Evolutionary conservation across 148 eudicot species (phyloP).

Genomic region (Pharnaceum exiguum): DNA sequence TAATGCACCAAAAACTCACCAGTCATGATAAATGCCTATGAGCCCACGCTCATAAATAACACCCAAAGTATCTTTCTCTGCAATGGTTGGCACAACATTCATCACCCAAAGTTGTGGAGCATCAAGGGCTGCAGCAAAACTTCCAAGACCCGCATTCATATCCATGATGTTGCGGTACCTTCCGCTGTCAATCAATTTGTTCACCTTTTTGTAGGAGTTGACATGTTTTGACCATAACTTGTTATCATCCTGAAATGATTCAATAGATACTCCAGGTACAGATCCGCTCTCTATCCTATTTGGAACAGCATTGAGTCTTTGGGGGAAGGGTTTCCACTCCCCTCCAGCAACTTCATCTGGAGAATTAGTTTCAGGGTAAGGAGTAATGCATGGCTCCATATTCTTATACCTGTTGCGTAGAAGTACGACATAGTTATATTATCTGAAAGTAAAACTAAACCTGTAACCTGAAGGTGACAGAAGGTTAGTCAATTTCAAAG

Average conservation of each 20-base stretch:
- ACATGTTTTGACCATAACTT: constrained; percentile 42
- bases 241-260: constrained; percentile 34
- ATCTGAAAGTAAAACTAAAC: not conserved
- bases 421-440: not conserved
- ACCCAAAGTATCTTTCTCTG: constrained; percentile 41
- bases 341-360: constrained; percentile 44
- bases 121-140: constrained; percentile 48
- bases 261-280: constrained; percentile 31
- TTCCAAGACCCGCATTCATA: constrained; percentile 52
- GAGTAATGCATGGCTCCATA: constrained; percentile 52
- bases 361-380: constrained; percentile 31
- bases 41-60: constrained; percentile 47
- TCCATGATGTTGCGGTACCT: constrained; percentile 58
- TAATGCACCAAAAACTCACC: constrained; percentile 25
- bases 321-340: constrained; percentile 41
- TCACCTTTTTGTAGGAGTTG: constrained; percentile 35
- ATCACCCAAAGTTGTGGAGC: constrained; percentile 49
- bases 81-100: constrained; percentile 49
- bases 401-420: constrained; percentile 38
- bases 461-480: too few species aligned
- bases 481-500: too few species aligned
- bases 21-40: constrained; percentile 56
- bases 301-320: constrained; percentile 40
- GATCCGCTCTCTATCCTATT: constrained; percentile 37
- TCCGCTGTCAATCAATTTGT: constrained; percentile 42